Conservation (phyloP, 495 filamentous ascomycete species). For the Neurospora sp. region DNA sequence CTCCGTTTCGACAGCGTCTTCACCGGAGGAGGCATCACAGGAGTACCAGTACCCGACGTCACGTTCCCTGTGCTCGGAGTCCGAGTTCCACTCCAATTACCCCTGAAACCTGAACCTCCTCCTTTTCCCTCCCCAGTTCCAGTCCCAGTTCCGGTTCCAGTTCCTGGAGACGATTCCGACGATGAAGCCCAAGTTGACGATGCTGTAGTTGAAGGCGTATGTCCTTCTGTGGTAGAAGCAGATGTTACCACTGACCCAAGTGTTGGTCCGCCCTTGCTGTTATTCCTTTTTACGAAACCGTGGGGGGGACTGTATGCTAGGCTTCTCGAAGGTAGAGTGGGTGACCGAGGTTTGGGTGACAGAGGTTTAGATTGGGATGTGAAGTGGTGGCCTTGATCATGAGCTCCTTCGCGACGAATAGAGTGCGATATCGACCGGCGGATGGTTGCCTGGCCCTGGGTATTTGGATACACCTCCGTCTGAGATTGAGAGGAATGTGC, state of each 20-base stretch:
- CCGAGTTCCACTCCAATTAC: background rate
- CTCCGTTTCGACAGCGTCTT: conserved; percentile 7
- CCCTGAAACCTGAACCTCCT: background rate
- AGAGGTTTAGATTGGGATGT: background rate
- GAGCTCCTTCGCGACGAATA: background rate
- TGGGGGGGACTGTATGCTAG: background rate
- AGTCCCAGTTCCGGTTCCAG: background rate
- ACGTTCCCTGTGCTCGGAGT: background rate
- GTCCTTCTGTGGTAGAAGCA: background rate
- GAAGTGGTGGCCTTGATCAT: background rate
- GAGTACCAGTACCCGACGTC: background rate
- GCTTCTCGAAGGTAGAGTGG: background rate
- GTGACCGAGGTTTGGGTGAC: background rate
- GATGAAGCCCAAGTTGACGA: background rate
- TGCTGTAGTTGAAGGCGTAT: background rate
- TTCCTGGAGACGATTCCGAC: background rate
- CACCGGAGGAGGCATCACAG: background rate
- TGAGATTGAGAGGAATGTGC: too few relatives aligned
- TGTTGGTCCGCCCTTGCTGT: background rate
- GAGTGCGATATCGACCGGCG: background rate
- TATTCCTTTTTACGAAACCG: background rate
- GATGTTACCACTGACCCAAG: background rate
- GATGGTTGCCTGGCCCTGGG: fast-evolving
- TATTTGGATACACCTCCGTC: background rate
- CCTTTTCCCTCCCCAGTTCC: background rate